Conservation (phyloP, 805 yeast genomes). For the Wickerhamiella hasegawae region DNA sequence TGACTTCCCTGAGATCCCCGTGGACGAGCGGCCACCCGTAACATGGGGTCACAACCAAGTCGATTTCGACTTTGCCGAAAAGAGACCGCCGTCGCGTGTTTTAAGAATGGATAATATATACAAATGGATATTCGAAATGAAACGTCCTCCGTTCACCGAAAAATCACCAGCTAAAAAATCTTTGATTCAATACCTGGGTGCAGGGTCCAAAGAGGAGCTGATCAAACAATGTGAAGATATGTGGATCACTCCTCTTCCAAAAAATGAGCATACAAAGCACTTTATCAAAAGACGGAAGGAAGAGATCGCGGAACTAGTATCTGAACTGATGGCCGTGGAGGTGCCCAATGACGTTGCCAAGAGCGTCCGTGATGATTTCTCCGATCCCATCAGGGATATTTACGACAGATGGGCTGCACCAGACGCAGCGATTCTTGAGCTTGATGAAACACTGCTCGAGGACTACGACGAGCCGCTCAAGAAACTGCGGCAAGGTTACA, state of each 20-base stretch:
- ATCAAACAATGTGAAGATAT: conserved; percentile 9
- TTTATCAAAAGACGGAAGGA: conserved; percentile 11
- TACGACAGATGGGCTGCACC: too few species aligned
- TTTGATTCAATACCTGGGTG: conserved; percentile 3
- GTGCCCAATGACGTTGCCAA: neutral
- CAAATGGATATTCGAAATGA: conserved; percentile 3
- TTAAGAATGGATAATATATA: conserved; percentile 7
- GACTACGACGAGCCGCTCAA: too few species aligned
- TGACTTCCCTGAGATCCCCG: too few species aligned
- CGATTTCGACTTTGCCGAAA: conserved; percentile 4
- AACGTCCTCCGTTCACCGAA: conserved; percentile 2
- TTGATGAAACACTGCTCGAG: too few species aligned
- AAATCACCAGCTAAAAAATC: neutral
- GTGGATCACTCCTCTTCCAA: conserved; percentile 15
- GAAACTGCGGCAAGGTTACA: neutral
- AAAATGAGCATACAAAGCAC: conserved; percentile 12
- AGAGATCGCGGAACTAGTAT: conserved; percentile 9
- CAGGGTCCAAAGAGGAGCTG: conserved; percentile 4
- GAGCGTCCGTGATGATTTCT: too few species aligned
- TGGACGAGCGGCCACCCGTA: neutral
- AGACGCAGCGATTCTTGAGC: too few species aligned
- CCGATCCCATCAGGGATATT: too few species aligned
- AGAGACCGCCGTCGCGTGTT: neutral
- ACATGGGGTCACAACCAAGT: neutral
- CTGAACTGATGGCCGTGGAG: conserved; percentile 5